A percentile compares a stretch with the other conserved stretches of the same genome.
Evolutionary conservation across 768 basidiomycete genomes (phyloP).

Genomic region (Xerocomellus chrysenteron): DNA sequence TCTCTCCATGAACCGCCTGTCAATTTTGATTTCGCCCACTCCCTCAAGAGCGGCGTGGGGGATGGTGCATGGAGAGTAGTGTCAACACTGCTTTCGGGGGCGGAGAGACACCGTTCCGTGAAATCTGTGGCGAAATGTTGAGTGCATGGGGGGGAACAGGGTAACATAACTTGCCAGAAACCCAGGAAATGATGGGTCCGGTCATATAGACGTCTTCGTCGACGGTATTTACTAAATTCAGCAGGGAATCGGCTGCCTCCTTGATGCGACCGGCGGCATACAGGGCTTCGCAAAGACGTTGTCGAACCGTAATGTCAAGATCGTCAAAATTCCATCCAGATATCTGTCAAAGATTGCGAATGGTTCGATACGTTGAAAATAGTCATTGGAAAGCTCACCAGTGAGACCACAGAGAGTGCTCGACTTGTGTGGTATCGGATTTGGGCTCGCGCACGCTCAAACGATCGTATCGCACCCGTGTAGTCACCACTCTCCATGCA

Average conservation of each 20-base stretch:
- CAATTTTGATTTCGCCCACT: neutral
- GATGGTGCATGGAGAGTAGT: neutral
- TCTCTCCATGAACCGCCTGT: neutral
- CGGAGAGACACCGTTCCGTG: neutral
- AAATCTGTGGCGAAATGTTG: neutral
- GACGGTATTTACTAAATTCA: neutral
- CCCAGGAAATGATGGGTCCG: neutral
- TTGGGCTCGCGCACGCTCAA: no score
- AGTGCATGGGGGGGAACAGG: neutral
- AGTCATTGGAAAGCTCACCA: neutral
- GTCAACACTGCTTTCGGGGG: neutral
- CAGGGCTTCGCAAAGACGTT: neutral
- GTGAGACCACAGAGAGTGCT: no score
- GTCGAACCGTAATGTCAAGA: neutral
- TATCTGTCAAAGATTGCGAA: neutral
- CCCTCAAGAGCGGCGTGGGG: neutral
- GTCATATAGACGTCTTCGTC: neutral
- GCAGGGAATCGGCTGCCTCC: neutral
- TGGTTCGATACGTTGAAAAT: no score
- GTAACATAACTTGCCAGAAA: neutral
- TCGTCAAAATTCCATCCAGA: neutral
- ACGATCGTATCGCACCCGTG: no score
- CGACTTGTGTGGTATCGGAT: no score
- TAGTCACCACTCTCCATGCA: no score
- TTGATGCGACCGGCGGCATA: neutral